Base-by-base conservation (phyloP, 345 rosid species). In the Theobroma cacao region DNA sequence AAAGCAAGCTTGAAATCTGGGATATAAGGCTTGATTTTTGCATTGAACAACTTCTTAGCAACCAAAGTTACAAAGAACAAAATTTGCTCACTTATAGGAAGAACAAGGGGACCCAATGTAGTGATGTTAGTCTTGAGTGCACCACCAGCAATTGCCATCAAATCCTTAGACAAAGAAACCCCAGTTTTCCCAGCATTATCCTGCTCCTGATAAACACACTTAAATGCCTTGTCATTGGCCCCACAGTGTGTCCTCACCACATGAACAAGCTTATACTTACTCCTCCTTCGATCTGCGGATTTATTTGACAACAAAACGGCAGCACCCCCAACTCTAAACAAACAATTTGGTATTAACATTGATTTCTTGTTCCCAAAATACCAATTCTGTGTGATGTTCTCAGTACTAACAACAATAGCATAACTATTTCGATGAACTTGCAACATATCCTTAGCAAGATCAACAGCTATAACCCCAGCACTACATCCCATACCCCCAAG, bases 401-500 rank as follows among this genome's bases (percentile, higher is more conserved):
- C 98, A 0, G 98, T 95, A 50, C 98, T 95, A 13, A 92, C 94
- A 66, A 93, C 98, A 74, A 95, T 89, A 41, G 94, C 98, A 66
- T 85, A 90, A 62, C 94, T 91, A 72, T 92, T 95, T 83, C 98
- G 86, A 80, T 92, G 98, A 82, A 91, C 91, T 87, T 92, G 98
- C 63, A 95, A 47, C 94, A 95, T 78, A 53, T 93, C 98, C 68
- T 90, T 93, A 3, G 97, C 96, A 14, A 95, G 86, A 84, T 91
- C 98, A 75, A 95, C 62, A 13, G 98, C 80, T 72, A 95, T 93
- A 53, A 93, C 93, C 36, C 98, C 95, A 62, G 98, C 98, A 85
- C 98, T 94, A 75, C 98, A 94, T 2, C 98, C 98, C 97, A 94
- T 92, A 0, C 97, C 98, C 26, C 97, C 97, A 61, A 94, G 89